Percentiles rank a stretch among this genome's conserved stretches.
phyloP scores from a whole-genome alignment of 768 basidiomycete genomes.

The Daedalea quercina region DNA sequence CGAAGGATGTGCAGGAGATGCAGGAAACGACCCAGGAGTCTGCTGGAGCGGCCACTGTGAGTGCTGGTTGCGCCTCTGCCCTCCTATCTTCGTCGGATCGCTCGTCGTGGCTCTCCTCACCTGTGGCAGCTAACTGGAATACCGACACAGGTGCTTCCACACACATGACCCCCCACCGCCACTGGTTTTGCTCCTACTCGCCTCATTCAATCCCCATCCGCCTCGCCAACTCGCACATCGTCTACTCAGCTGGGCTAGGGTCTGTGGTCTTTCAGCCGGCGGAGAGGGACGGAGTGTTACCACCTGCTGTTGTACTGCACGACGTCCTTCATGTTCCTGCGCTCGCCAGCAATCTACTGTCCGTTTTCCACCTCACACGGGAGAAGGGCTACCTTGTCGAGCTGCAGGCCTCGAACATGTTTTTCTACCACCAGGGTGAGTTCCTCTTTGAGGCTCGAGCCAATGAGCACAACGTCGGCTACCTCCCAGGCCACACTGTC shows the following conservation, averaged over 20 bases:
- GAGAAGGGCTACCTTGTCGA: background rate
- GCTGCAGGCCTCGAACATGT: background rate
- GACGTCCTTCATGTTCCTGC: conserved; percentile 5
- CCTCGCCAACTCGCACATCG: background rate
- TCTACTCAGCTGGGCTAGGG: background rate
- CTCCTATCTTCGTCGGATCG: conserved; percentile 2
- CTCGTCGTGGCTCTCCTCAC: too few species aligned
- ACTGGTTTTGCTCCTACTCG: conserved; percentile 3
- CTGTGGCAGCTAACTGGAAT: conserved; percentile 2
- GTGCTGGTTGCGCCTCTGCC: conserved; percentile 5
- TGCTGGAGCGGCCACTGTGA: background rate
- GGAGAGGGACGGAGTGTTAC: background rate
- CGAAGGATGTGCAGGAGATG: background rate
- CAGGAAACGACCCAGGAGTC: background rate
- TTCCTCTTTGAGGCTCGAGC: conserved; percentile 15
- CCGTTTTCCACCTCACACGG: conserved; percentile 3
- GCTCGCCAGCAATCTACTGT: conserved; percentile 5
- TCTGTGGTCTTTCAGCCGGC: conserved; percentile 12
- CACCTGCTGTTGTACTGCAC: conserved; percentile 1
- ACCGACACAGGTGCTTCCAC: conserved; percentile 9
- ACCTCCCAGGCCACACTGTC: conserved; percentile 16
- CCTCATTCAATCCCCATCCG: conserved; percentile 5
- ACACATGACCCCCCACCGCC: conserved; percentile 9
- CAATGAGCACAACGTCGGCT: conserved; percentile 17
- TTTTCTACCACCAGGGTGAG: conserved; percentile 6